These are phyloP conservation scores for Prunus mume DNA, from an alignment of 306 rosid species.

Conservation along the genomic window DNA sequence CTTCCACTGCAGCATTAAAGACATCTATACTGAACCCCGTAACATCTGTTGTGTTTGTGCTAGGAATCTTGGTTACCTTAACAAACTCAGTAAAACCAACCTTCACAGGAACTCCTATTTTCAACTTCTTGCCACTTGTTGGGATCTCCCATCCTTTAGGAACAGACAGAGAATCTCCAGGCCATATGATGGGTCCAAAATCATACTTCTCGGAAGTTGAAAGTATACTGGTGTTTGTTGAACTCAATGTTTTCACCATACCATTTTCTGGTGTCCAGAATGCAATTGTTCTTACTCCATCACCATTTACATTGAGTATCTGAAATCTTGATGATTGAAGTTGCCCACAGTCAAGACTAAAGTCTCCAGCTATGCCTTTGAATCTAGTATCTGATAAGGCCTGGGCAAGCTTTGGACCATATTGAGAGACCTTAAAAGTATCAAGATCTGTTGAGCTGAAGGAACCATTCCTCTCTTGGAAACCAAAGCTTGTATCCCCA, in stretches of 20 bases:
- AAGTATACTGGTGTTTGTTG: neutral
- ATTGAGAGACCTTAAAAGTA: constrained; percentile 7
- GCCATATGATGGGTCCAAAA: constrained; percentile 37
- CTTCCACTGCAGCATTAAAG: constrained; percentile 20
- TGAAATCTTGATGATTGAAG: constrained; percentile 28
- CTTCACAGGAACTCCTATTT: constrained; percentile 39
- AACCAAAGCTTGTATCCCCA: neutral
- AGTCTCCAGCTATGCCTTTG: constrained; percentile 45
- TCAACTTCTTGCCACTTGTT: constrained; percentile 17
- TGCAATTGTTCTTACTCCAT: constrained; percentile 14
- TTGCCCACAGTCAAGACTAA: constrained; percentile 32
- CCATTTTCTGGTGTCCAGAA: constrained; percentile 25
- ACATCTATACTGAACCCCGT: constrained; percentile 34
- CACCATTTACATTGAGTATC: constrained; percentile 37
- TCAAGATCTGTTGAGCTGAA: constrained; percentile 16
- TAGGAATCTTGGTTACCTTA: neutral
- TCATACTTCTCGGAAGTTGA: constrained; percentile 2
- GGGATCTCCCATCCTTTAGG: constrained; percentile 46
- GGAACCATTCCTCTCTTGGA: neutral
- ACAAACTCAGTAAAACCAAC: constrained; percentile 25
- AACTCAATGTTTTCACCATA: neutral
- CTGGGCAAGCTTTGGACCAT: constrained; percentile 18
- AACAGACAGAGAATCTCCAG: constrained; percentile 24
- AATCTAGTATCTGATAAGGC: constrained; percentile 26
- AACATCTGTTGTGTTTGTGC: constrained; percentile 2